Evolutionary conservation across 2,329 filamentous ascomycete species (phyloP).

Genomic region (Talaromyces pinophilus): DNA sequence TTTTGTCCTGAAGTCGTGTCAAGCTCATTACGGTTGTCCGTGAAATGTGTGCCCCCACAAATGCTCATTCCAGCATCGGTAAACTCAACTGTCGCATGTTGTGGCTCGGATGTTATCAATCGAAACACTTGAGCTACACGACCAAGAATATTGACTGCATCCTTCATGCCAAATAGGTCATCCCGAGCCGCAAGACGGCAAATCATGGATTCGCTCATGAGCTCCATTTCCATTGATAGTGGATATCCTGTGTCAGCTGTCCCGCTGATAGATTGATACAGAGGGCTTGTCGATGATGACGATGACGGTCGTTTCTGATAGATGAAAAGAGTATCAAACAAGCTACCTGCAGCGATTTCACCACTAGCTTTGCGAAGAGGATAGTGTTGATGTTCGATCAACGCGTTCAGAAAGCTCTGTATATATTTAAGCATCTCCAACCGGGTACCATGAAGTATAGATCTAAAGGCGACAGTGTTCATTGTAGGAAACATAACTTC

Average conservation of each 20-base stretch:
- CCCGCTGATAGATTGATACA: slow-evolving; percentile 66
- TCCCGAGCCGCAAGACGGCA: slow-evolving; percentile 75
- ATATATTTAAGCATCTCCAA: slow-evolving; percentile 68
- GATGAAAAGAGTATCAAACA: slow-evolving; percentile 68
- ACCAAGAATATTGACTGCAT: slow-evolving; percentile 55
- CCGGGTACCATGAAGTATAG: slow-evolving; percentile 68
- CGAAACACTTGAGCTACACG: slow-evolving; percentile 62
- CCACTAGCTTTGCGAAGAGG: slow-evolving; percentile 70
- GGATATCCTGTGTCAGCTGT: slow-evolving; percentile 75
- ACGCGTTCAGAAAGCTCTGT: slow-evolving; percentile 67
- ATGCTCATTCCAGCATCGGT: slow-evolving; percentile 58
- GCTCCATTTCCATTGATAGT: slow-evolving; percentile 78
- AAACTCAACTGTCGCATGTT: slow-evolving; percentile 58
- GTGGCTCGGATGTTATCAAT: slow-evolving; percentile 55
- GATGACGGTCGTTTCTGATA: slow-evolving; percentile 58
- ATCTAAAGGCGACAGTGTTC: slow-evolving; percentile 80
- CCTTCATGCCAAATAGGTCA: slow-evolving; percentile 51
- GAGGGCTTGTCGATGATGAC: slow-evolving; percentile 31
- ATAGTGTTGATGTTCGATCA: slow-evolving; percentile 73
- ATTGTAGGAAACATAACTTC: slow-evolving; percentile 81
- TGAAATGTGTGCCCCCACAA: slow-evolving; percentile 56
- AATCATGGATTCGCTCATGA: slow-evolving; percentile 54
- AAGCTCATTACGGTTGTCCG: slow-evolving; percentile 13
- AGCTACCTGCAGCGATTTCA: slow-evolving; percentile 45
- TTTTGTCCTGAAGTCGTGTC: neutral